Base-by-base conservation (phyloP, 768 basidiomycete species). In the Naganishia kalamii region DNA sequence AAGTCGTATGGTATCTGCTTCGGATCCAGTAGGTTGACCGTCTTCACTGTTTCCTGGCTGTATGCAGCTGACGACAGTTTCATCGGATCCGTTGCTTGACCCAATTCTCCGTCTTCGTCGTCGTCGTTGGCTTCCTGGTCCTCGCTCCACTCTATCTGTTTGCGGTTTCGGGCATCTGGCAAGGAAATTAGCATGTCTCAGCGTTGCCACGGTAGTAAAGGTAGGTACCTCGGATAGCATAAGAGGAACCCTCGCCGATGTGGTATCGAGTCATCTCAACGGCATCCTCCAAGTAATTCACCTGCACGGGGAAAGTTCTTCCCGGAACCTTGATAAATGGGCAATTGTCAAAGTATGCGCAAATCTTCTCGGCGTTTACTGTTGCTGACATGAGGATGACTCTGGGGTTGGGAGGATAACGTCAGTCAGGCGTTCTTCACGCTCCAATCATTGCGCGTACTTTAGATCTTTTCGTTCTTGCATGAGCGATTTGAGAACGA, bases 381-480 rank as follows among this genome's bases (percentile, higher is more conserved):
- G 96, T 99, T 0, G 96, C 94, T 33, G 92, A 94, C 94, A 99
- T 99, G 50, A 98, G 82, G 17, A 97, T 85, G 43, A 99, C 85
- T 25, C 54, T 57, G n/a, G 6, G 15, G 15, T 1, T n/a, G n/a
- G 8, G 25, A 21, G 12, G 21, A 78, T 90, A 92, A 63, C 30
- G 19, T 6, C 1, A 17, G 57, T 65, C 19, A 11, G 21, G 19
- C 43, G 12, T 5, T 2, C 8, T 3, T 8, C 15, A 5, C 32
- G 3, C 40, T 21, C 37, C 13, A 27, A 88, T 11, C 13, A 25
- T 1, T 13, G 37, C 32, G n/a, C 35, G 11, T 41, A 57, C 92
- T 89, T 93, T n/a, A 99, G 81, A 70, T 94, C 86, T 52, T 86
- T 83, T 27, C 90, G 83, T 68, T 87, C 84, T 62, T 82, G 79